phyloP scores from a whole-genome alignment of 2,329 filamentous ascomycete species.

The Paraphaeosphaeria sporulosa region DNA sequence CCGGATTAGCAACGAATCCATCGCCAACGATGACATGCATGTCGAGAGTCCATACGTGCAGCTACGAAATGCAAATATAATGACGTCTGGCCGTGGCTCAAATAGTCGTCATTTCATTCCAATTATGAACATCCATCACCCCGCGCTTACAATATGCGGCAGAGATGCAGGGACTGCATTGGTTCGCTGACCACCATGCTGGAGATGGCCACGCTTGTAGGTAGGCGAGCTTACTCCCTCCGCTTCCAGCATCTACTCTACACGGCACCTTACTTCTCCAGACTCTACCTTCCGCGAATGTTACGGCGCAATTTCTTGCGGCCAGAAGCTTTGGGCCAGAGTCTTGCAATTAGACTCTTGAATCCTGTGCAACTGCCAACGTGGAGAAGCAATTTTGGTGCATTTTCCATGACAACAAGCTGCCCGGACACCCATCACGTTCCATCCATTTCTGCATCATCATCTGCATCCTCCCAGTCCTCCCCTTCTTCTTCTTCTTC shows the following conservation, averaged over 20 bases:
- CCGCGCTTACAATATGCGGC: background rate
- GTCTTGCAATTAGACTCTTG: background rate
- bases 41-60: background rate
- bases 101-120: conserved; percentile 21
- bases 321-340: background rate
- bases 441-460: conserved; percentile 48
- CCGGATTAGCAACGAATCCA: background rate
- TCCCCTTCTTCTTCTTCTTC: conserved; percentile 52
- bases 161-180: conserved; percentile 14
- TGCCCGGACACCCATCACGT: conserved; percentile 37
- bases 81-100: background rate
- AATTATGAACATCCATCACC: background rate
- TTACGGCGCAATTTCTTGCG: background rate
- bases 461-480: conserved; percentile 48
- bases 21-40: too few species aligned
- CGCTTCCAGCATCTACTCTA: background rate
- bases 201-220: background rate
- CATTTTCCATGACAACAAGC: background rate
- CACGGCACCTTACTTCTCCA: background rate
- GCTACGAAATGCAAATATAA: background rate
- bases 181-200: conserved; percentile 6
- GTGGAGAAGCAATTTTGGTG: background rate
- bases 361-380: conserved; percentile 9
- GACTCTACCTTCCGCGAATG: background rate
- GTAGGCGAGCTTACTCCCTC: background rate